Conservation (phyloP, 108 stramenopile genomes). For the Stephanodiscus triporus region DNA sequence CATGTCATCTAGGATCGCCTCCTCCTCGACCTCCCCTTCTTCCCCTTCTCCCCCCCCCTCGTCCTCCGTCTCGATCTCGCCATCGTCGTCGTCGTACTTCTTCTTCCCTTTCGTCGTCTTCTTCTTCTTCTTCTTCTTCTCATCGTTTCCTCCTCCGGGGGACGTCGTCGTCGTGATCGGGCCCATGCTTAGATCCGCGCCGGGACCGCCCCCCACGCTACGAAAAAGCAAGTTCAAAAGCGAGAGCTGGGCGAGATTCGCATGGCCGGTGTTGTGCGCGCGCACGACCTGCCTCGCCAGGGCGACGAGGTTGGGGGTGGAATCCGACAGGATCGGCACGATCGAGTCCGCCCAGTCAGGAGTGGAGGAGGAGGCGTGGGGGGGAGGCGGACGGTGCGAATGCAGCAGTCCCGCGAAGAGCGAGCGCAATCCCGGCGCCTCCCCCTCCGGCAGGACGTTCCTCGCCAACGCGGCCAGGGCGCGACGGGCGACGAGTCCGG, state of each 20-base stretch:
- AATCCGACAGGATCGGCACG: not conserved
- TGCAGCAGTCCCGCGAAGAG: conserved; percentile 60
- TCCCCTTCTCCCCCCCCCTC: conserved; percentile 26
- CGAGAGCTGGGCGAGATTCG: conserved; percentile 62
- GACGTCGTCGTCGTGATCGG: not conserved
- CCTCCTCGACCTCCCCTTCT: conserved; percentile 36
- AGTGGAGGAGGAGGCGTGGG: no score
- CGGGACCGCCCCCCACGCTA: conserved; percentile 66
- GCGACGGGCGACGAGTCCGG: conserved; percentile 15
- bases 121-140: not conserved
- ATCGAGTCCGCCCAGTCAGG: not conserved
- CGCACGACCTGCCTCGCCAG: conserved; percentile 42
- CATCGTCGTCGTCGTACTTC: not conserved
- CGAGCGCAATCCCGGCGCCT: conserved; percentile 38
- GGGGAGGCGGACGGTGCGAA: conserved; percentile 24
- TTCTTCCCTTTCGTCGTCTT: not conserved
- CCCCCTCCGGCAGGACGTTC: conserved; percentile 42
- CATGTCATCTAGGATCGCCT: conserved; percentile 67
- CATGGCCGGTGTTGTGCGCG: conserved; percentile 44
- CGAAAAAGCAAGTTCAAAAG: conserved; percentile 84
- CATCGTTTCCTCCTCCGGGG: not conserved
- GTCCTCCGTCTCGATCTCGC: not conserved
- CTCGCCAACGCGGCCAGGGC: conserved; percentile 41
- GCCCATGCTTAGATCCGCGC: conserved; percentile 39
- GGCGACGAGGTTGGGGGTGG: conserved; percentile 34